These are phyloP conservation scores for Fraxinus sp. DNA, from an alignment of 305 asterid species.

Conservation along the genomic window DNA sequence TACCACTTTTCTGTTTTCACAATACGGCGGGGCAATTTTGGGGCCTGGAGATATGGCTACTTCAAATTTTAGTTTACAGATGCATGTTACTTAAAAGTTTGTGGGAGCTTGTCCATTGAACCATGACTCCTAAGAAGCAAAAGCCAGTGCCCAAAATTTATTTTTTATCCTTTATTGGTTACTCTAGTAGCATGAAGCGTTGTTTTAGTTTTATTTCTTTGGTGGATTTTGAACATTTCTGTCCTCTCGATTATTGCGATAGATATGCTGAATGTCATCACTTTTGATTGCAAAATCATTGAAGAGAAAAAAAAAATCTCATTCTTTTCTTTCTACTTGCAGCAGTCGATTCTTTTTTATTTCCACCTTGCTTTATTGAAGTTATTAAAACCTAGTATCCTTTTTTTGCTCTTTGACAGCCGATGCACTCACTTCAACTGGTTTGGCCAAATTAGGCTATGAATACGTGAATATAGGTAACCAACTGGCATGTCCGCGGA, in stretches of 20 bases:
- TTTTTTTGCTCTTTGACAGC: conserved; percentile 50
- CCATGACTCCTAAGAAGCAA: neutral
- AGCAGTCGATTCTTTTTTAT: neutral
- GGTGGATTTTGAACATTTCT: neutral
- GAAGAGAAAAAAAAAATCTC: neutral
- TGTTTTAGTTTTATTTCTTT: neutral
- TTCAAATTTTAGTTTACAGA: neutral
- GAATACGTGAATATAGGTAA: conserved; percentile 81
- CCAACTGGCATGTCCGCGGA: neutral
- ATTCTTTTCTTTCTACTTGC: neutral
- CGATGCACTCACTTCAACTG: conserved; percentile 85
- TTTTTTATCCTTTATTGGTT: neutral
- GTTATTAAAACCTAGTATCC: conserved; percentile 15
- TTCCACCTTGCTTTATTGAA: neutral
- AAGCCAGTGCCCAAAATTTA: neutral
- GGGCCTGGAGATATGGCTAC: neutral
- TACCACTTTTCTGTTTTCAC: neutral
- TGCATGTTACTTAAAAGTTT: neutral
- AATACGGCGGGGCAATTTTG: neutral
- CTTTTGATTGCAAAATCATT: neutral
- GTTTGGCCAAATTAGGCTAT: conserved; percentile 89
- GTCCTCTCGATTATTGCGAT: neutral
- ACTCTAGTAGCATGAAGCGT: neutral
- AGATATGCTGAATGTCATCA: neutral
- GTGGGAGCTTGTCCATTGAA: neutral